These are phyloP conservation scores for Cephalotrichum gorgonifer DNA, from an alignment of 2,329 filamentous ascomycete genomes.

Conservation along the genomic window DNA sequence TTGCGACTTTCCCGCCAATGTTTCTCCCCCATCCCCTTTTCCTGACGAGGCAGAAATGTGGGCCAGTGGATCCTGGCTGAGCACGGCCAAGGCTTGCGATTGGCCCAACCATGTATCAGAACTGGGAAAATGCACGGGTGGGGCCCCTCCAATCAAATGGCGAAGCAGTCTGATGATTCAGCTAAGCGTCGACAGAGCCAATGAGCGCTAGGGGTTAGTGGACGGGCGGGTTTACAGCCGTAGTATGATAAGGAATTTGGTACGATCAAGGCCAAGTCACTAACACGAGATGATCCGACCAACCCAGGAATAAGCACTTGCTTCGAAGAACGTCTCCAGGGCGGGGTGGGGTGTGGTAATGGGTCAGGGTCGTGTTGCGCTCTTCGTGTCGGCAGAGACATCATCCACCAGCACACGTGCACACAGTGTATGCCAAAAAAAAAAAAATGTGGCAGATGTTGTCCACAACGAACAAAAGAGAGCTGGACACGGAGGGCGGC, in stretches of 20 bases:
- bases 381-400: too few species aligned
- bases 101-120: background rate
- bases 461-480: background rate
- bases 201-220: background rate
- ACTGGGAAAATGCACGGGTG: background rate
- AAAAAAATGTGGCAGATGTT: too few species aligned
- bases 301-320: background rate
- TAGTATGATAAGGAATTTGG: background rate
- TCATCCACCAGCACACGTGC: too few species aligned
- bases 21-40: background rate
- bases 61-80: background rate
- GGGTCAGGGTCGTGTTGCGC: too few species aligned
- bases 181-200: background rate
- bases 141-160: constrained; percentile 1
- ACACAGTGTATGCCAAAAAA: too few species aligned
- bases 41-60: background rate
- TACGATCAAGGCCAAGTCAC: background rate
- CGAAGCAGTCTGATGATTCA: too few species aligned
- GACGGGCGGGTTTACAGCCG: background rate
- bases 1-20: background rate
- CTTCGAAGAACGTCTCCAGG: background rate
- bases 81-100: background rate
- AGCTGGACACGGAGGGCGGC: background rate
- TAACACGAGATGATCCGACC: background rate
- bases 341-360: too few species aligned